These are phyloP conservation scores for Yamadazyma dendronema DNA, from an alignment of 1,139 yeast species.

Conservation along the genomic window DNA sequence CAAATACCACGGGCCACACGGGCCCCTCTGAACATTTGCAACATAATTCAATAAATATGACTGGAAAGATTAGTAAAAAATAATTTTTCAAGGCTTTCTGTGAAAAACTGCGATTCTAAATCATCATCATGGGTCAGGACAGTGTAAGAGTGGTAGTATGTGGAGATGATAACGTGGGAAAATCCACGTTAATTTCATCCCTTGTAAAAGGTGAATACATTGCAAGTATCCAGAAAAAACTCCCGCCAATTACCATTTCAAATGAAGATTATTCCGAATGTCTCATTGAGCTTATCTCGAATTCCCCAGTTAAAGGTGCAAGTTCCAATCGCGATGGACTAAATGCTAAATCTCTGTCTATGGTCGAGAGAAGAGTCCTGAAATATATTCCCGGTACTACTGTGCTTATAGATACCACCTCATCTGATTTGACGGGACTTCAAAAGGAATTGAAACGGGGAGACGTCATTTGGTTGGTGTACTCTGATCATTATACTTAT, in stretches of 20 bases:
- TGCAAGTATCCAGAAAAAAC: slow-evolving; percentile 68
- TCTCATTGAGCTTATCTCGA: slow-evolving; percentile 22
- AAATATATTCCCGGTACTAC: slow-evolving; percentile 64
- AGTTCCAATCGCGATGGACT: slow-evolving; percentile 9
- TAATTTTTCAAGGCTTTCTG: background rate
- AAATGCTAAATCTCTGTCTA: slow-evolving; percentile 1
- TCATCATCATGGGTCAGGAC: slow-evolving; percentile 12
- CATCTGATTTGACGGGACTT: slow-evolving; percentile 59
- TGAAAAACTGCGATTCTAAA: no score
- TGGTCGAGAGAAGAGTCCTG: slow-evolving; percentile 23
- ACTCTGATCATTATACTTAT: slow-evolving; percentile 90
- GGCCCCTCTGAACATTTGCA: background rate
- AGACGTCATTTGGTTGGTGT: slow-evolving; percentile 89
- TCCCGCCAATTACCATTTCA: slow-evolving; percentile 78
- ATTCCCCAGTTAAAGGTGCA: slow-evolving; percentile 14
- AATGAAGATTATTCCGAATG: slow-evolving; percentile 37
- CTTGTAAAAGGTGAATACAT: slow-evolving; percentile 78
- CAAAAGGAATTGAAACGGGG: slow-evolving; percentile 80
- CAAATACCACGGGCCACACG: background rate
- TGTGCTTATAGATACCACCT: slow-evolving; percentile 73
- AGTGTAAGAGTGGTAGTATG: slow-evolving; percentile 79
- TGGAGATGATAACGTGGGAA: slow-evolving; percentile 95
- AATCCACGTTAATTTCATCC: slow-evolving; percentile 72
- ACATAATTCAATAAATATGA: background rate
- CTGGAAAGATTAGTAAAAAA: no score